Evolutionary conservation across 2,329 filamentous ascomycete genomes (phyloP).

Genomic region (Coniochaeta sp.): DNA sequence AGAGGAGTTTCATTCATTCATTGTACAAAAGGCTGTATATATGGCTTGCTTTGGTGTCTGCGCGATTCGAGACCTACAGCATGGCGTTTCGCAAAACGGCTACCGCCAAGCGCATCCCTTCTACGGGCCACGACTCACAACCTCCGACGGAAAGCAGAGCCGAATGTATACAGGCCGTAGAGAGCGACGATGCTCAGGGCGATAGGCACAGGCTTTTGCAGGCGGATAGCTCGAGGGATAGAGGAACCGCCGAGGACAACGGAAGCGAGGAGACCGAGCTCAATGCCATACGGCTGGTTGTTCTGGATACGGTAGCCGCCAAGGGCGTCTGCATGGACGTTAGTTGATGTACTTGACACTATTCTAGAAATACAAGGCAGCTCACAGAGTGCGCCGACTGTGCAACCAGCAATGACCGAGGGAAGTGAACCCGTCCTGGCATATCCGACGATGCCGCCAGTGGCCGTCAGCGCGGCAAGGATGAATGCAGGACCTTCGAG

Average conservation of each 20-base stretch:
- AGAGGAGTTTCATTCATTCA: neutral
- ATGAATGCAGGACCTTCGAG: conserved; percentile 57
- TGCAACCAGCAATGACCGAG: conserved; percentile 75
- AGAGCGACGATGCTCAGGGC: conserved; percentile 71
- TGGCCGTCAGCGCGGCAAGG: conserved; percentile 74
- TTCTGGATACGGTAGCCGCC: conserved; percentile 75
- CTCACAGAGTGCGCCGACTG: conserved; percentile 63
- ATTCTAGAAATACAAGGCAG: conserved; percentile 5
- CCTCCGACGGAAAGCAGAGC: conserved; percentile 48
- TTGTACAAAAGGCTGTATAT: neutral
- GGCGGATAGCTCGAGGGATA: conserved; percentile 78
- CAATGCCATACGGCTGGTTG: conserved; percentile 71
- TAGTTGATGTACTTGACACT: neutral
- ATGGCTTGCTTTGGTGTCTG: neutral
- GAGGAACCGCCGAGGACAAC: conserved; percentile 76
- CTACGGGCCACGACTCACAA: neutral
- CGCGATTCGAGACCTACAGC: neutral
- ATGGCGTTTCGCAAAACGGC: neutral
- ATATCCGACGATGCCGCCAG: conserved; percentile 84
- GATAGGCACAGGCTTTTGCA: conserved; percentile 76
- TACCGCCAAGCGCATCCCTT: neutral
- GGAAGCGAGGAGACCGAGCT: conserved; percentile 83
- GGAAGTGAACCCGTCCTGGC: conserved; percentile 77
- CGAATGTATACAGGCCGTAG: conserved; percentile 75
- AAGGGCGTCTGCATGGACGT: conserved; percentile 50